These are phyloP conservation scores for Strobilomyces dryophilus DNA, from an alignment of 768 basidiomycete species.

Conservation along the genomic window DNA sequence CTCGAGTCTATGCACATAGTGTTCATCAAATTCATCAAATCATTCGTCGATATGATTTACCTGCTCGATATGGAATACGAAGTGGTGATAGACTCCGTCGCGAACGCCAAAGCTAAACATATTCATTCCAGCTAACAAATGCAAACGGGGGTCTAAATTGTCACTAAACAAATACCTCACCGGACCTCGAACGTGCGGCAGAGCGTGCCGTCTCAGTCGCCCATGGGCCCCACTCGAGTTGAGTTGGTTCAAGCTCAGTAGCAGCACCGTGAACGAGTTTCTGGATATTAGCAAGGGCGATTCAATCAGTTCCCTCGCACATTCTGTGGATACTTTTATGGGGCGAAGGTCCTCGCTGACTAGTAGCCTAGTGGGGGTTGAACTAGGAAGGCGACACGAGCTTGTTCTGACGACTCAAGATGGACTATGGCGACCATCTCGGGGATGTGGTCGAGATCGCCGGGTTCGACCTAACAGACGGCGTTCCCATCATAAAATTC, in stretches of 20 bases:
- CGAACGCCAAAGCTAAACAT: slow-evolving; percentile 9
- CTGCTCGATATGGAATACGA: slow-evolving; percentile 9
- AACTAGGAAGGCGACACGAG: slow-evolving; percentile 15
- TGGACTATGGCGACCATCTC: slow-evolving; percentile 23
- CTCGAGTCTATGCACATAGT: slow-evolving; percentile 1
- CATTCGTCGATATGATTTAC: slow-evolving; percentile 11
- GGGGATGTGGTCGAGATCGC: slow-evolving; percentile 19
- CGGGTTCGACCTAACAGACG: slow-evolving; percentile 18
- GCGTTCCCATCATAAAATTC: slow-evolving; percentile 15
- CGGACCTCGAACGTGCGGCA: slow-evolving; percentile 5
- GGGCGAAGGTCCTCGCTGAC: neutral
- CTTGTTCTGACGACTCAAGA: slow-evolving; percentile 12
- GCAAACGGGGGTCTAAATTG: neutral
- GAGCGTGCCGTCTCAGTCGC: slow-evolving; percentile 7
- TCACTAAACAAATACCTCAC: neutral
- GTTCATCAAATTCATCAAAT: slow-evolving; percentile 8
- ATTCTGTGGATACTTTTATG: neutral
- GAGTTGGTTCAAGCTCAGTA: slow-evolving; percentile 9
- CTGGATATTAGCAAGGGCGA: slow-evolving; percentile 10
- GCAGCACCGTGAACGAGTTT: slow-evolving; percentile 10
- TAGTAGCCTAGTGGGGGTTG: slow-evolving; percentile 13
- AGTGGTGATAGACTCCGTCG: slow-evolving; percentile 10
- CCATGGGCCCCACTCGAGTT: slow-evolving; percentile 5
- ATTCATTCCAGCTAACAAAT: slow-evolving; percentile 4
- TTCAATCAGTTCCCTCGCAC: neutral